Base-by-base conservation (phyloP, 257 asterid species). In the Lithospermum erythrorhizon region DNA sequence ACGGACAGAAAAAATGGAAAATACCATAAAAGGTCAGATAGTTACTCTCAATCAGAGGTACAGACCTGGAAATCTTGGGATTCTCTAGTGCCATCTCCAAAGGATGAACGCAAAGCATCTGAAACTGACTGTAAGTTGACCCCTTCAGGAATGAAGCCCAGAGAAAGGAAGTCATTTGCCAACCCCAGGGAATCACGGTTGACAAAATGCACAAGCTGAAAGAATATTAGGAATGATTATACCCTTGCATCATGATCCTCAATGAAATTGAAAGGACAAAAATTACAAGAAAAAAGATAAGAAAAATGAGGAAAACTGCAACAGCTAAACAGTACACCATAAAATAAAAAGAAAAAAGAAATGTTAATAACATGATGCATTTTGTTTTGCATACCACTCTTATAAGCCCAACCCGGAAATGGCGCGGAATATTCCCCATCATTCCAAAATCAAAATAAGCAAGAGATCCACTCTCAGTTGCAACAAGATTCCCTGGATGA, bases 401-500 rank as follows among this genome's bases (percentile, higher is more conserved):
- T 75, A 86, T 91, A 70, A 91, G 95, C 64, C 98, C 98, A 60
- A 88, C 88, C 53, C 98, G 95, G 65, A 86, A 88, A 76, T 91
- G 98, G 62, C 90, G 87, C 22, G 98, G 98, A 73, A 91, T 86
- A 77, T 91, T 82, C 54, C 98, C 98, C 98, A 88, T 91, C 98
- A 91, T 91, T 63, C 98, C 98, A 47, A 88, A 91, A 80, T 91
- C 98, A 75, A 91, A 91, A 74, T 91, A 91, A 72, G 95, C 98
- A 78, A 91, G 96, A 70, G 85, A 77, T 55, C 96, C 98, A 58
- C 81, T 93, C 72, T 65, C 73, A 55, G 91, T 84, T 53, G 96
- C 96, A 53, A 88, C 96, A 61, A 91, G 95, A 73, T 91, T 91
- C 70, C 98, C 98, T 61, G 97, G 98, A 68, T 91, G 98, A 70